These are phyloP conservation scores for Trametes cinnabarina DNA, from an alignment of 768 basidiomycete genomes.

Conservation along the genomic window DNA sequence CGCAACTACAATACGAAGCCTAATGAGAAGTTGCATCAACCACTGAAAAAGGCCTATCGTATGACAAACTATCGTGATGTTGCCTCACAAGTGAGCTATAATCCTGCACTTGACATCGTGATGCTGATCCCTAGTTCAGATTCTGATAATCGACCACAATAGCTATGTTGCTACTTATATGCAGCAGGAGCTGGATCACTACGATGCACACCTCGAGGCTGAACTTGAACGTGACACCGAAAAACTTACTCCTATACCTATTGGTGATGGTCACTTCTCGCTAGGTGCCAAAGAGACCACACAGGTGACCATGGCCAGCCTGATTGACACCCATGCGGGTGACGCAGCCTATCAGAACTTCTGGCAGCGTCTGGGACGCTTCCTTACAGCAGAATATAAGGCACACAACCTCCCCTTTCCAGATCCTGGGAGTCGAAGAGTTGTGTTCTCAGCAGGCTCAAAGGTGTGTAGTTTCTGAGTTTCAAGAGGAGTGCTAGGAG, in stretches of 20 bases:
- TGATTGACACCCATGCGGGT: neutral
- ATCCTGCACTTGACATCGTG: neutral
- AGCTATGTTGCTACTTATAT: neutral
- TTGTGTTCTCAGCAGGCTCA: neutral
- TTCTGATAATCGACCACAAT: neutral
- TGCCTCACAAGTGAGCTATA: neutral
- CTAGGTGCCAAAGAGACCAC: neutral
- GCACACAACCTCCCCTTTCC: neutral
- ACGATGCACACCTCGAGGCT: neutral
- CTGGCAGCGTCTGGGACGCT: neutral
- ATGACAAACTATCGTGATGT: neutral
- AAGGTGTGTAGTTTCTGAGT: neutral
- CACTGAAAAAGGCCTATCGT: constrained; percentile 4
- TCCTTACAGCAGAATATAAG: neutral
- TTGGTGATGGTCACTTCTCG: neutral
- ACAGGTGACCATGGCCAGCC: neutral
- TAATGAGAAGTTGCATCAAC: constrained; percentile 11
- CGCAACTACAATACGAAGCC: constrained; percentile 17
- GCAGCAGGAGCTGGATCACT: neutral
- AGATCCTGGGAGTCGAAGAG: neutral
- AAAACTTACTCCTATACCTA: neutral
- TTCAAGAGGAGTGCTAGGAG: too few relatives aligned
- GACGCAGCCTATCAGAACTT: neutral
- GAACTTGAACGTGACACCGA: neutral
- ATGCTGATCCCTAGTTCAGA: neutral